Percentiles rank a stretch among this genome's conserved stretches.
Evolutionary conservation across 2,329 filamentous ascomycete species (phyloP).

Genomic region (Parascedosporium putredinis): DNA sequence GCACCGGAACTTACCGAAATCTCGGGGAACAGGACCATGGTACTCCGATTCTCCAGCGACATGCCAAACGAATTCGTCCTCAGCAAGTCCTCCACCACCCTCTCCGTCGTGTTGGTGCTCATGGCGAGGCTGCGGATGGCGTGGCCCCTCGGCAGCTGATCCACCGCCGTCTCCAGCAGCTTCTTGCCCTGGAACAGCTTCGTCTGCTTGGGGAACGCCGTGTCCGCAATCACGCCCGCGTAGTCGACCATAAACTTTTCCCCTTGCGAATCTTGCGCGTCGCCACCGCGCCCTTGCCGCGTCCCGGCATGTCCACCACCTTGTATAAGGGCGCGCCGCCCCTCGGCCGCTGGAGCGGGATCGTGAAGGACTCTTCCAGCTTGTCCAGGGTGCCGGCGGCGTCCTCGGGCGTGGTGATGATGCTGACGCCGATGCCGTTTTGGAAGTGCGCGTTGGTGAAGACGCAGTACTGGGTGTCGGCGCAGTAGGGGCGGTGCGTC

Average conservation of each 20-base stretch:
- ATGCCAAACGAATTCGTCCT: slow-evolving; percentile 24
- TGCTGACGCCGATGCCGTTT: slow-evolving; percentile 19
- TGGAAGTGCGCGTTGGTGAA: slow-evolving; percentile 18
- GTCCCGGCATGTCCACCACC: slow-evolving; percentile 19
- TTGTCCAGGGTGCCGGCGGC: slow-evolving; percentile 19
- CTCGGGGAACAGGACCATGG: slow-evolving; percentile 18
- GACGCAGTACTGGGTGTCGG: slow-evolving; percentile 16
- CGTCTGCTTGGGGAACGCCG: slow-evolving; percentile 21
- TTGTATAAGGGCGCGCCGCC: slow-evolving; percentile 15
- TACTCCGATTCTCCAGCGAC: slow-evolving; percentile 2
- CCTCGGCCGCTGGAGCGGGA: slow-evolving; percentile 4
- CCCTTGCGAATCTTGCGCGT: slow-evolving; percentile 20
- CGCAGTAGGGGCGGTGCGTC: slow-evolving; percentile 18
- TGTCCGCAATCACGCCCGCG: slow-evolving; percentile 20
- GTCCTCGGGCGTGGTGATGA: slow-evolving; percentile 23
- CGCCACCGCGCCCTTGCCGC: slow-evolving; percentile 24
- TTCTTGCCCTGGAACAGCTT: slow-evolving; percentile 18
- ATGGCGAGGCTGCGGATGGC: slow-evolving; percentile 18
- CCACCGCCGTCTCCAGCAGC: slow-evolving; percentile 19
- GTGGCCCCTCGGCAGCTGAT: slow-evolving; percentile 18
- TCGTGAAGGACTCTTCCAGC: slow-evolving; percentile 11
- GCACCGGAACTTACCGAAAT: slow-evolving; percentile 14
- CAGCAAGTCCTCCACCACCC: slow-evolving; percentile 23
- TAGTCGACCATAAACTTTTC: slow-evolving; percentile 26
- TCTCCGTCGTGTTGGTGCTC: slow-evolving; percentile 15